Evolutionary conservation across 2,329 filamentous ascomycete genomes (phyloP), one percentile per base, ranked within the genome.

Genomic region (Fusarium heterosporum): DNA sequence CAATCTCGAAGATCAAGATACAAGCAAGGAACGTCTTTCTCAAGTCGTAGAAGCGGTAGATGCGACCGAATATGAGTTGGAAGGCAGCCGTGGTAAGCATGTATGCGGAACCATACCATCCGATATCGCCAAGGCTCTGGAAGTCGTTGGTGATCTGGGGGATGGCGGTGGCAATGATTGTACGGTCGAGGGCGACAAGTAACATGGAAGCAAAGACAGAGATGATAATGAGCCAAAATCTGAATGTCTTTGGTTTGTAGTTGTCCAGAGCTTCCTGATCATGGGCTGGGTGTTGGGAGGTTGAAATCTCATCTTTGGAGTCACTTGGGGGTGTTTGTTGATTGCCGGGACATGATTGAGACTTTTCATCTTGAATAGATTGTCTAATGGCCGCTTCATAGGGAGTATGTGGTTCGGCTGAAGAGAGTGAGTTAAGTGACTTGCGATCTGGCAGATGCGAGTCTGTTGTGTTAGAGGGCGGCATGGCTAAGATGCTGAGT

Each of bases 71-170:
- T 10, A 86, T 70, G 5, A 85, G 78, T 68, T 86, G 83, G 19
- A 76, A 78, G n/a, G 84, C 84, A 8, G 84, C 82, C 4, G 85
- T 85, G 13, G 86, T 87, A 64, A 89, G 78, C 80, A 89, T 84
- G 72, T 88, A 88, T 2, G 85, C 82, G 36, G 85, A 86, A 7
- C 84, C 86, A 73, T 89, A 89, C 87, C 87, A 90, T 50, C 86
- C 86, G 56, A 89, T 85, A 62, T 90, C 87, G 3, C 83, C 82
- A 3, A 89, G 76, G 50, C 85, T 84, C 45, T 84, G 77, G 72
- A 87, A 87, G 19, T 86, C 83, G 67, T 85, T 80, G n/a, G 84
- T 85, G 71, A 87, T 87, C 32, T 78, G 76, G 3, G 85, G 84
- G 25, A 85, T 81, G 12, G 85, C 84, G 4, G 84, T 87, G 7